A percentile compares a stretch with the other conserved stretches of the same genome.
Evolutionary conservation across 768 basidiomycete genomes (phyloP).

Genomic region (Lyophyllum decastes): DNA sequence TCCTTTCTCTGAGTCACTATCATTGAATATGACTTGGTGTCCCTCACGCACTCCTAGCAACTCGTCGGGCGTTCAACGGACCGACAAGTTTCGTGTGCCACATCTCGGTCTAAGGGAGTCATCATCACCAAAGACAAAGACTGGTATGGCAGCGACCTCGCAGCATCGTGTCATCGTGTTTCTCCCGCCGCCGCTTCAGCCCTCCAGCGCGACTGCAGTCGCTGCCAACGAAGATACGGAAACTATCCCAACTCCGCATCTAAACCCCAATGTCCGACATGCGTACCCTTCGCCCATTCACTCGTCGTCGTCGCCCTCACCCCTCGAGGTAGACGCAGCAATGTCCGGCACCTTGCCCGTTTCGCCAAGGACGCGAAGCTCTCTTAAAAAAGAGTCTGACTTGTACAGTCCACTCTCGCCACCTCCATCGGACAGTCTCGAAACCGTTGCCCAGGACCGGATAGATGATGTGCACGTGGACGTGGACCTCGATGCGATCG

Average conservation of each 20-base stretch:
- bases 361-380: background rate
- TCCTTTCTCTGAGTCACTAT: background rate
- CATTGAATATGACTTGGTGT: no score
- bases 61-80: background rate
- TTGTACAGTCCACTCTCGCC: conserved; percentile 11
- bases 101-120: background rate
- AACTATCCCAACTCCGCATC: background rate
- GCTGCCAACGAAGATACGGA: background rate
- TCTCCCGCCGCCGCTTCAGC: conserved; percentile 11
- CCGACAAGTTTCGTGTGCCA: conserved; percentile 16
- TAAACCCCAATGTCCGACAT: background rate
- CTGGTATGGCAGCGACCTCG: conserved; percentile 24
- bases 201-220: background rate
- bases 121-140: background rate
- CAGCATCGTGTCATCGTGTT: conserved; percentile 12
- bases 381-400: background rate
- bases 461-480: background rate
- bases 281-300: conserved; percentile 21
- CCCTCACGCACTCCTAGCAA: background rate
- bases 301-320: conserved; percentile 9
- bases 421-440: conserved; percentile 8
- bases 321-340: background rate
- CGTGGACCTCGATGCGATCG: conserved; percentile 2
- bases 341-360: background rate
- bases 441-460: background rate